Evolutionary conservation across 2,329 filamentous ascomycete genomes (phyloP), one percentile per base, ranked within the genome.

Genomic region (Sodiomyces alkalinus): DNA sequence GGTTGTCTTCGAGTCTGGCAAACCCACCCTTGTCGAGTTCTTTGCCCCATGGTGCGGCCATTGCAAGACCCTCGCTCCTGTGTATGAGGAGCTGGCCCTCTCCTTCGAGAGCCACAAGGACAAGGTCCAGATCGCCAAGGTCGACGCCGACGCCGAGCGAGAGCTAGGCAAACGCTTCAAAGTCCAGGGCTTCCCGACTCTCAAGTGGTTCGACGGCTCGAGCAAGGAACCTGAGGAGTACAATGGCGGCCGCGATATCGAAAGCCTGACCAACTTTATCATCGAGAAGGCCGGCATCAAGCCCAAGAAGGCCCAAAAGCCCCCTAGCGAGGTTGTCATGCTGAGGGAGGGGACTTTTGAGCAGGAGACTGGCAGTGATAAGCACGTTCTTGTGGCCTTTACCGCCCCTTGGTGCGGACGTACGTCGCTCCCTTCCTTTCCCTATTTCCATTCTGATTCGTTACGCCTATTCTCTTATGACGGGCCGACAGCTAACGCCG

Each of bases 11-110:
- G 74, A 92, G 52, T 87, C 81, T 25, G 85, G 85, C 55, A 96
- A 92, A 64, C 87, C 90, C 23, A 86, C 90, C 0, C 75, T 98
- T 16, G 85, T 96, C 44, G 86, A 96, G 55, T 98, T 98, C 70
- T 96, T 92, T 50, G 90, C 90, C 19, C 86, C 87, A 15, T 98
- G 90, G 90, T 98, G 90, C 49, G 92, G 90, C 18, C 90, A 98
- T 68, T 98, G 90, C 82, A 96, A 96, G 71, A 92, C 63, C 48
- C 79, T 98, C 19, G 90, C 90, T 11, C 92, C 90, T 27, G 64
- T 92, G 34, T 98, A 92, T 56, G 90, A 98, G 53, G 81, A 98
- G 51, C 74, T 98, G 23, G 90, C 74, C 26, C 53, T 64, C 27
- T 60, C 64, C 22, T 92, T 86, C 53, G 74, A 79, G 39, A 74